A percentile compares a stretch with the other conserved stretches of the same genome.
phyloP scores from a whole-genome alignment of 129 eudicot genomes.

The Arctium lappa region DNA sequence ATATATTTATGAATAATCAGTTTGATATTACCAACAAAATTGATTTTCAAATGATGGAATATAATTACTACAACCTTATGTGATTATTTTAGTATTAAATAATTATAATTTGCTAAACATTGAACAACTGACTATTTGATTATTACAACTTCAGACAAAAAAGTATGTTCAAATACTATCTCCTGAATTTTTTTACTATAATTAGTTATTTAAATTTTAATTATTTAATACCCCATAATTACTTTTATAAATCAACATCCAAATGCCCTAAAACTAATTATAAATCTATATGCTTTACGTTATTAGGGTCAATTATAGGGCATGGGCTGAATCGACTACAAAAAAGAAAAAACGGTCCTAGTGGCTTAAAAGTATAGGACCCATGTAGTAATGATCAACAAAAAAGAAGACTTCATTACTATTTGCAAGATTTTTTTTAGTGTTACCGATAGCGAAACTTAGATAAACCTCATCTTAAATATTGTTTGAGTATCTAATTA shows the following conservation, averaged over 20 bases:
- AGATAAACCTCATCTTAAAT: not conserved
- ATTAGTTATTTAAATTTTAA: too few relatives aligned
- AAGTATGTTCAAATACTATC: too few relatives aligned
- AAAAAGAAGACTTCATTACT: too few relatives aligned
- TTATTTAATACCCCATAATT: too few relatives aligned
- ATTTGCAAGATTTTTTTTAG: too few relatives aligned
- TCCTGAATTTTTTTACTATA: not conserved
- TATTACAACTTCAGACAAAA: not conserved
- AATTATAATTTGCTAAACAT: not conserved
- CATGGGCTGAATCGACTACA: not conserved
- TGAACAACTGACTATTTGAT: not conserved
- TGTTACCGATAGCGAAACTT: not conserved
- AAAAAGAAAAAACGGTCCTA: too few relatives aligned
- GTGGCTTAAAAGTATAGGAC: not conserved
- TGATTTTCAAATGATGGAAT: not conserved
- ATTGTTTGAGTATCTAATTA: too few relatives aligned
- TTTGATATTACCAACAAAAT: not conserved
- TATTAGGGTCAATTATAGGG: not conserved
- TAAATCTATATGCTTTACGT: not conserved
- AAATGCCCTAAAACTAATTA: too few relatives aligned
- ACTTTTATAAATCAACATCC: not conserved
- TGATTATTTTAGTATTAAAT: too few relatives aligned
- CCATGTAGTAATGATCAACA: not conserved
- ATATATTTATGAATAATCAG: not conserved
- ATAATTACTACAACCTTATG: not conserved